A percentile compares a stretch with the other conserved stretches of the same genome.
These are phyloP conservation scores for Vigna trinervia DNA, from an alignment of 306 rosid genomes.

Conservation along the genomic window DNA sequence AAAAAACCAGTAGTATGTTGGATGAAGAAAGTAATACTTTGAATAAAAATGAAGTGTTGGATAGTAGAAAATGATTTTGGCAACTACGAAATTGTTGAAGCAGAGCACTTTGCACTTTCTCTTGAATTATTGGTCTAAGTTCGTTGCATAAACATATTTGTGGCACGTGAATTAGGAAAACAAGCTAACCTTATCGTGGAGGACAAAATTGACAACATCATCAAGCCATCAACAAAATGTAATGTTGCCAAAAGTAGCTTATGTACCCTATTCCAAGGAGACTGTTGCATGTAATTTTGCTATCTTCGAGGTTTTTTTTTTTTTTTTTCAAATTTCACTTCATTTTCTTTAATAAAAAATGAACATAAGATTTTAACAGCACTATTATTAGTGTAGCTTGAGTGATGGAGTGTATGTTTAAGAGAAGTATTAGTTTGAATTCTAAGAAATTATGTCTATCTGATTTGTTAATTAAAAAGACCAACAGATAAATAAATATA, in stretches of 20 bases:
- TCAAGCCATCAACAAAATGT: slow-evolving; percentile 18
- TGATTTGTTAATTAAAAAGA: too few species aligned
- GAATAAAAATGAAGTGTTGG: neutral
- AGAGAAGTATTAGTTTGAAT: too few species aligned
- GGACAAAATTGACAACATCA: slow-evolving; percentile 1
- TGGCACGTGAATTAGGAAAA: neutral
- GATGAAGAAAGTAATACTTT: neutral
- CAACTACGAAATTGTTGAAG: slow-evolving; percentile 6
- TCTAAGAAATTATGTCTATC: too few species aligned
- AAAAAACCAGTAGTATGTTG: neutral
- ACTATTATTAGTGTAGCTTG: too few species aligned
- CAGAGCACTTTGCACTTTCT: neutral
- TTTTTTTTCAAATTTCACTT: neutral
- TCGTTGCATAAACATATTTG: slow-evolving; percentile 24
- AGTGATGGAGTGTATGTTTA: too few species aligned
- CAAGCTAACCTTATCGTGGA: neutral
- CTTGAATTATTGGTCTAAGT: slow-evolving; percentile 24
- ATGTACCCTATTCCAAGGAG: slow-evolving; percentile 8
- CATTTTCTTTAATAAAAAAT: slow-evolving; percentile 14
- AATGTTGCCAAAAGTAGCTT: slow-evolving; percentile 37
- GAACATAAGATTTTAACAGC: neutral
- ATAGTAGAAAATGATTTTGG: slow-evolving; percentile 9
- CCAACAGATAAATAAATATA: too few species aligned
- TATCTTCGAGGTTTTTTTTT: slow-evolving; percentile 23
- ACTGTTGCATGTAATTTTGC: slow-evolving; percentile 32